These are phyloP conservation scores for Plectosphaerella plurivora DNA, from an alignment of 2,329 filamentous ascomycete species.

Conservation along the genomic window DNA sequence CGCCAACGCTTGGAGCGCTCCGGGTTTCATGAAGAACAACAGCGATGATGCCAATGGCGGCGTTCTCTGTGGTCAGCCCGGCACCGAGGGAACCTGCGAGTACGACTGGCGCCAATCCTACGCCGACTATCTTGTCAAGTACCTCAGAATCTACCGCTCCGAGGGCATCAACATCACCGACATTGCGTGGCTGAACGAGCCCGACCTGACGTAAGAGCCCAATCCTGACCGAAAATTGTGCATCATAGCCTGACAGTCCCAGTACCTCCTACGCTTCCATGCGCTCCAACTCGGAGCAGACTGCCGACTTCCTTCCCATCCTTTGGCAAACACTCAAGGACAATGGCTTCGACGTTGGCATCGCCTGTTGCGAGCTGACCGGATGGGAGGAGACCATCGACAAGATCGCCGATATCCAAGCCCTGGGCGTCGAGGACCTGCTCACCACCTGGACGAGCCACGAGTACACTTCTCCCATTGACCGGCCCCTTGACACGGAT, in stretches of 20 bases:
- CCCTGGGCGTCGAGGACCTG: constrained; percentile 21
- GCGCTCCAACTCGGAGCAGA: constrained; percentile 27
- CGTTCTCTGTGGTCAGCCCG: constrained; percentile 37
- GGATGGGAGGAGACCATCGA: constrained; percentile 30
- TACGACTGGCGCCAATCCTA: constrained; percentile 43
- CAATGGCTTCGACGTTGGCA: constrained; percentile 15
- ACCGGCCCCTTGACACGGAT: constrained; percentile 31
- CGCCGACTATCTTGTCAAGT: constrained; percentile 42
- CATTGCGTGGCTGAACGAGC: constrained; percentile 5
- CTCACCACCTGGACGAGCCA: constrained; percentile 30
- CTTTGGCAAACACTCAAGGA: constrained; percentile 3
- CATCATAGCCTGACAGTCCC: neutral
- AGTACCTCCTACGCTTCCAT: constrained; percentile 32
- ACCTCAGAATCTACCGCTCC: constrained; percentile 32
- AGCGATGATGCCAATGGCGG: constrained; percentile 28
- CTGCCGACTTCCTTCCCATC: constrained; percentile 4
- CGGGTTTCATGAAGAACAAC: constrained; percentile 48
- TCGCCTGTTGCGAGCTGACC: constrained; percentile 32
- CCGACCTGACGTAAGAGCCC: constrained; percentile 3
- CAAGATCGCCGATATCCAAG: constrained; percentile 28
- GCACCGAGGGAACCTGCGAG: constrained; percentile 28
- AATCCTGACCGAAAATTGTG: neutral
- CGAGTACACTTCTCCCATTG: constrained; percentile 31
- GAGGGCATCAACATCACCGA: constrained; percentile 8
- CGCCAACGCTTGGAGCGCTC: constrained; percentile 45